Base-by-base conservation (phyloP, 192 early-diverging fungal genomes). In the Chytriomyces sp. region DNA sequence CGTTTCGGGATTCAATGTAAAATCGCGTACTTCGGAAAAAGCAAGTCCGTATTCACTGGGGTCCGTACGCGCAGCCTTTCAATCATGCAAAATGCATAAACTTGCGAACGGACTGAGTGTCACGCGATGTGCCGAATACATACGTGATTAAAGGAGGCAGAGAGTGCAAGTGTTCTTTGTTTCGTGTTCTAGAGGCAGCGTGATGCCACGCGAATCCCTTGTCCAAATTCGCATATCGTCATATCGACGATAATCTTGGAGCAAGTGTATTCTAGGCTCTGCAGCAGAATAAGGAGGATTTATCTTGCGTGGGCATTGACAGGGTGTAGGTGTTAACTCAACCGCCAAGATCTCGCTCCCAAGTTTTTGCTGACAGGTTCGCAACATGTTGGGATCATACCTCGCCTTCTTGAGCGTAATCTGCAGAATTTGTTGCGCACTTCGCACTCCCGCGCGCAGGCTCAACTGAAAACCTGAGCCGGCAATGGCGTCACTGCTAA, bases 241-340 rank as follows among this genome's bases (percentile, higher is more conserved):
- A 88, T 82, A 32, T 88, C 81, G 26, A 85, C 84, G 6, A 88
- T 80, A 54, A 81, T 70, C 65, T 88, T 88, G 84, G 85, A 87
- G 17, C 87, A 68, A 8, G 84, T 82, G 54, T 74, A 84, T 2
- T 82, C 80, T 5, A 88, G 77, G 68, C 87, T 88, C 74, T 33
- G 44, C 14, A 76, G 56, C 56, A 64, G 10, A 34, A 17, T 12
- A 5, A 19, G 44, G 7, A 60, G 39, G 22, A 44, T 31, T 72
- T 10, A 25, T 19, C 31, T 17, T 33, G 64, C 71, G 7, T 77
- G 32, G 32, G 10, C 33, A 39, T 3, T 49, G 52, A 8, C 40
- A 72, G 10, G 33, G 44, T 26, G 67, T 3, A 5, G 34, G 39
- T 12, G 8, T 88, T 88, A 14, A 84, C 74, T 26, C 67, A n/a